Evolutionary conservation across 1,284 basidiomycete genomes (phyloP).

Genomic region (Ustilago crameri): DNA sequence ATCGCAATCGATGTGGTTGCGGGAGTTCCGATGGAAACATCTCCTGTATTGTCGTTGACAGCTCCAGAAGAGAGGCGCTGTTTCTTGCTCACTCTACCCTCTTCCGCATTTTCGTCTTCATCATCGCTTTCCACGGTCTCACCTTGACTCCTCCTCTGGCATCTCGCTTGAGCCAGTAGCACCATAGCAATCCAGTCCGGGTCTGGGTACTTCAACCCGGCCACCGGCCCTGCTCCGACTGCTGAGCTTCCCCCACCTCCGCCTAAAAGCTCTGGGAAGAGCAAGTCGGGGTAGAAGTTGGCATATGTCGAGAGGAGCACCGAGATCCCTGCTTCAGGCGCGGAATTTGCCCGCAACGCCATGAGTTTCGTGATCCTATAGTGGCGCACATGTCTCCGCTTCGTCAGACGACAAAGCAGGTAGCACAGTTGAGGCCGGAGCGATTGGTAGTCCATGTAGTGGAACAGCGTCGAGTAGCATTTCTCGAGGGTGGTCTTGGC

Average conservation of each 20-base stretch:
- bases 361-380: constrained; percentile 54
- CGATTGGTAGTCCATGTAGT: constrained; percentile 53
- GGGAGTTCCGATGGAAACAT: constrained; percentile 8
- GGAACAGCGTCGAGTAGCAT: constrained; percentile 54
- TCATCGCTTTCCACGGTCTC: constrained; percentile 36
- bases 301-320: constrained; percentile 50
- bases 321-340: constrained; percentile 37
- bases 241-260: constrained; percentile 30
- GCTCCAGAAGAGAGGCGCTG: constrained; percentile 22
- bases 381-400: constrained; percentile 48
- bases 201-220: constrained; percentile 49
- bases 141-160: constrained; percentile 20
- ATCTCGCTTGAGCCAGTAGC: constrained; percentile 38
- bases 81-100: constrained; percentile 16
- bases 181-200: constrained; percentile 37
- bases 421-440: constrained; percentile 51
- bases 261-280: constrained; percentile 50
- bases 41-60: constrained; percentile 17
- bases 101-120: constrained; percentile 25
- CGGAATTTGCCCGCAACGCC: constrained; percentile 36
- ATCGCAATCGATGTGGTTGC: constrained; percentile 20
- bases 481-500: constrained; percentile 39
- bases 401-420: constrained; percentile 45
- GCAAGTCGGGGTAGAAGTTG: constrained; percentile 55
- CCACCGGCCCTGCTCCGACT: constrained; percentile 22